These are phyloP conservation scores for Lobosporangium transversale DNA, from an alignment of 192 early-diverging fungal species.

Conservation along the genomic window DNA sequence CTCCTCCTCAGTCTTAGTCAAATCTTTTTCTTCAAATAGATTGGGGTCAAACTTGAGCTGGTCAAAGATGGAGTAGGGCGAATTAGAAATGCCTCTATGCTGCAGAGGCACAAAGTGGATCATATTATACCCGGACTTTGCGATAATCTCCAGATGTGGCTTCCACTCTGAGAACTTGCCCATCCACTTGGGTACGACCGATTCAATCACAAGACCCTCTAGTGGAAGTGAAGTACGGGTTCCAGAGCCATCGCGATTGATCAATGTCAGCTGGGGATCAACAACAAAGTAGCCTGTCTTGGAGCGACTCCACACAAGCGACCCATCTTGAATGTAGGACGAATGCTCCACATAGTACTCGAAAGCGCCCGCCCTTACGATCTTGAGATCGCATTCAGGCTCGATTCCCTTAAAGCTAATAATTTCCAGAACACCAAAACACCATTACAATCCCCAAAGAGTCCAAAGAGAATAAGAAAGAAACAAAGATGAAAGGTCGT, in stretches of 20 bases:
- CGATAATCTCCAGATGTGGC: slow-evolving; percentile 72
- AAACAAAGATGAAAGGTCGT: too few relatives aligned
- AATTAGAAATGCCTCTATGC: slow-evolving; percentile 90
- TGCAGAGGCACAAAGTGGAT: slow-evolving; percentile 97
- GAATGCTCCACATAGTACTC: slow-evolving; percentile 83
- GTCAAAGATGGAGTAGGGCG: slow-evolving; percentile 97
- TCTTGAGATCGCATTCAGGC: slow-evolving; percentile 68
- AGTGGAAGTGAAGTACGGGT: slow-evolving; percentile 69
- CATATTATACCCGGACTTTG: slow-evolving; percentile 94
- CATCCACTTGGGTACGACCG: slow-evolving; percentile 97
- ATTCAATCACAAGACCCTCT: slow-evolving; percentile 90
- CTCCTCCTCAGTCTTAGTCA: slow-evolving; percentile 63
- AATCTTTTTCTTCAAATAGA: slow-evolving; percentile 74
- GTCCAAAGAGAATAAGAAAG: too few relatives aligned
- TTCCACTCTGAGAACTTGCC: slow-evolving; percentile 84
- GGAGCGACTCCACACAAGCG: slow-evolving; percentile 42
- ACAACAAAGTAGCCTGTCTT: slow-evolving; percentile 80
- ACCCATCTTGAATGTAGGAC: slow-evolving; percentile 13
- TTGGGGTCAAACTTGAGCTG: slow-evolving; percentile 92
- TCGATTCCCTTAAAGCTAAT: slow-evolving; percentile 42
- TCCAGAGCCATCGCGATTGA: slow-evolving; percentile 10
- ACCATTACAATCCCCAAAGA: neutral
- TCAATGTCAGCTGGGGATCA: slow-evolving; percentile 78
- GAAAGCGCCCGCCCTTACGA: slow-evolving; percentile 77
- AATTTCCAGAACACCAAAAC: neutral